Conservation (phyloP, 2,329 filamentous ascomycete genomes). For the Nannizzia gypsea region DNA sequence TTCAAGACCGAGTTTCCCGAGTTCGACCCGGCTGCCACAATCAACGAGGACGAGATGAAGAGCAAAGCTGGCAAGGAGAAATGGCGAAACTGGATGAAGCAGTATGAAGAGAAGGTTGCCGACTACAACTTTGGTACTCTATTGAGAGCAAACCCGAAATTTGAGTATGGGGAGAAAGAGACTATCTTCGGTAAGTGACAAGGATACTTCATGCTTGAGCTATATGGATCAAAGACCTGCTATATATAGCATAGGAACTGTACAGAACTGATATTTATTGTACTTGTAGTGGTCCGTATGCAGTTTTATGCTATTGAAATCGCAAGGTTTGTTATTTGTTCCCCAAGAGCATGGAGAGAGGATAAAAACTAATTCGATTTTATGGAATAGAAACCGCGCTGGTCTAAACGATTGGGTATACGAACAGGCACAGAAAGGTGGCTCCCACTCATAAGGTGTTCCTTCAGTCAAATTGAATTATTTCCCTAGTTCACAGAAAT, state of each 20-base stretch:
- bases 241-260: not conserved
- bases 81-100: conserved; percentile 90
- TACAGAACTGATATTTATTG: not conserved
- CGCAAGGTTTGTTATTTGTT: conserved; percentile 42
- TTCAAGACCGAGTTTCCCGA: conserved; percentile 83
- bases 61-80: conserved; percentile 86
- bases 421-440: conserved; percentile 54
- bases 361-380: not conserved
- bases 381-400: conserved; percentile 53
- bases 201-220: not conserved
- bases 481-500: not conserved
- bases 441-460: conserved; percentile 6
- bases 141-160: conserved; percentile 63
- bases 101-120: conserved; percentile 86
- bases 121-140: conserved; percentile 99
- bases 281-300: conserved; percentile 53
- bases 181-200: conserved; percentile 70
- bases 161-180: conserved; percentile 74
- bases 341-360: too few species aligned
- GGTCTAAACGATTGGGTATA: conserved; percentile 97
- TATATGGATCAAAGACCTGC: not conserved
- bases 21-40: conserved; percentile 67
- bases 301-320: conserved; percentile 74
- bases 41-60: conserved; percentile 95
- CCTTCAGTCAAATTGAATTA: not conserved